Conservation (phyloP, 305 asterid genomes). For the Rubia occidens region DNA sequence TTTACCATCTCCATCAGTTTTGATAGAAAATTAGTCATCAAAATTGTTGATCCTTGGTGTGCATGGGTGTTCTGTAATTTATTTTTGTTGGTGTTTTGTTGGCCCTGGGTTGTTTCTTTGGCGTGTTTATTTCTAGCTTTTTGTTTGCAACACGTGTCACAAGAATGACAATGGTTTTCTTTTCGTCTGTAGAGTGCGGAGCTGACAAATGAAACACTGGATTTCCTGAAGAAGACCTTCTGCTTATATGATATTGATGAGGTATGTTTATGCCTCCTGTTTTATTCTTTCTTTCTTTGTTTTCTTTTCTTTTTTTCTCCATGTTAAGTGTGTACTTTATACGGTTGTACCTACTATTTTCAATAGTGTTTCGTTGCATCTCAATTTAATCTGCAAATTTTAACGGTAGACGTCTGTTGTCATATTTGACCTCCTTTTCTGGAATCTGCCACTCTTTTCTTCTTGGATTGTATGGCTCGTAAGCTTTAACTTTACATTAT, state of each 20-base stretch:
- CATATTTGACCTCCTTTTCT: not conserved
- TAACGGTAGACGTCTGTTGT: not conserved
- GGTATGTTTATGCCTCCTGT: constrained; percentile 37
- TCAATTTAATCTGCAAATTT: not conserved
- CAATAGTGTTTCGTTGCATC: not conserved
- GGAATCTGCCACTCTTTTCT: no score
- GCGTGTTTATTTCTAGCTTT: not conserved
- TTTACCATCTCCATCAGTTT: not conserved
- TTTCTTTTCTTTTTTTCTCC: not conserved
- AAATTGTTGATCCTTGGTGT: not conserved
- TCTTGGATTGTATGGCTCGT: no score
- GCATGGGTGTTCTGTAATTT: not conserved
- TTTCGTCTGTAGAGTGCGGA: constrained; percentile 73
- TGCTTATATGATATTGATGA: constrained; percentile 67
- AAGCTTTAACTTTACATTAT: not conserved
- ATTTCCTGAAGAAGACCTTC: constrained; percentile 67
- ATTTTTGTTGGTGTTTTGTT: not conserved
- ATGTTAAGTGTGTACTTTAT: not conserved
- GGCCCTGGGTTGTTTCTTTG: not conserved
- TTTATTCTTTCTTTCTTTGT: not conserved
- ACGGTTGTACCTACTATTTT: not conserved
- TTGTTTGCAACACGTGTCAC: not conserved
- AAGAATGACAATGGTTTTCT: constrained; percentile 20
- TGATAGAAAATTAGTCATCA: constrained; percentile 3
- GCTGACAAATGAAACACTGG: constrained; percentile 79